Base-by-base conservation (phyloP, 768 basidiomycete genomes). In the Trametes maxima region DNA sequence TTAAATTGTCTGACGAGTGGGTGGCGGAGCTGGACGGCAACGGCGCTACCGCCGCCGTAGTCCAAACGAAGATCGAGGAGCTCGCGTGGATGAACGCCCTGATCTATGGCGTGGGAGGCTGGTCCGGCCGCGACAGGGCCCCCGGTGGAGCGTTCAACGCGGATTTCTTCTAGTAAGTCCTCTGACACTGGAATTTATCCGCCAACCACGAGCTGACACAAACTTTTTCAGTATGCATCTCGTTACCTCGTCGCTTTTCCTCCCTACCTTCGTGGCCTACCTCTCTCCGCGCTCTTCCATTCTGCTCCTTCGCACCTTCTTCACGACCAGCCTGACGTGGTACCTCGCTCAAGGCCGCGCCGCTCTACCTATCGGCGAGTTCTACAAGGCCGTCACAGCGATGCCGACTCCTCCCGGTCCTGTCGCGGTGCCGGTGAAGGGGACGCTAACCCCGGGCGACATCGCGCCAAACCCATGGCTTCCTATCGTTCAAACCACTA, bases 191-290 rank as follows among this genome's bases (percentile, higher is more conserved):
- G 64, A 21, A 64, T 67, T 10, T 46, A n/a, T 22, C 10, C 21
- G 14, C 16, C 35, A 51, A 16, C 53, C 1, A 17, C 10, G 28
- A 19, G 36, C 67, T 67, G 57, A 66, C 35, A 7, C 8, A n/a
- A 40, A 5, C n/a, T 6, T 53, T 33, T 36, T 35, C 40, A 90
- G 87, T 14, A 83, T 87, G 74, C 89, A 85, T 64, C 73, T 86
- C 1, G 80, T 89, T 40, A 92, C 89, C 0, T 88, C 87, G 4
- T 77, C 83, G 3, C 67, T 88, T 21, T 88, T 89, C 76, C 68
- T 88, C 25, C 77, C 84, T 0, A 81, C 86, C 1, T 58, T 85
- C 44, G 65, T 80, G 36, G 65, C 68, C 8, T 51, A 59, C 10
- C 69, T 70, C 61, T 70, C 76, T 5, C 77, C 77, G 0, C 43